These are phyloP conservation scores for Pichia sp. DNA, from an alignment of 1,139 yeast species.

Conservation along the genomic window DNA sequence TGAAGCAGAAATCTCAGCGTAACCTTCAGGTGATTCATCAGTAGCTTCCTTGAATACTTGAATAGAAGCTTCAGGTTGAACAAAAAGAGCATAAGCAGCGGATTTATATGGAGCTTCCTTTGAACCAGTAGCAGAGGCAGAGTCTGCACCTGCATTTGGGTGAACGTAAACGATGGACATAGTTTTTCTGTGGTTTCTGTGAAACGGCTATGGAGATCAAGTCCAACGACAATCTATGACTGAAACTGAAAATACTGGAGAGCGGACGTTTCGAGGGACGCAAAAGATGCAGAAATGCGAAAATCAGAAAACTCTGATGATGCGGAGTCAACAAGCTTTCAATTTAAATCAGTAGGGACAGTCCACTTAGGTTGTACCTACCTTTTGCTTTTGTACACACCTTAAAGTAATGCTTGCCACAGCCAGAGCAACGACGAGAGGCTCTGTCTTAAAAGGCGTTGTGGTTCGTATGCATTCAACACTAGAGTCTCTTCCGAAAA, in stretches of 20 bases:
- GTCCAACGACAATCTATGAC: neutral
- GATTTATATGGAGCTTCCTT: constrained; percentile 66
- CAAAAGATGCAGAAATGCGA: too few relatives aligned
- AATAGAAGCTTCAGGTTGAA: constrained; percentile 36
- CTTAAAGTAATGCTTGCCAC: neutral
- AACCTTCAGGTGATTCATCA: constrained; percentile 51
- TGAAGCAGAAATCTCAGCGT: constrained; percentile 77
- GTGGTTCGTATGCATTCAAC: constrained; percentile 17
- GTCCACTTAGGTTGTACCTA: too few relatives aligned
- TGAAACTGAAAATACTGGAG: neutral
- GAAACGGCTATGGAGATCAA: neutral
- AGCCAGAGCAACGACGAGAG: neutral
- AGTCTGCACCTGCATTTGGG: constrained; percentile 66
- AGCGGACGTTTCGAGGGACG: neutral
- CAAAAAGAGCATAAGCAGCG: constrained; percentile 74
- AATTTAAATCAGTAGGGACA: too few relatives aligned
- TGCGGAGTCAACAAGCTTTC: too few relatives aligned
- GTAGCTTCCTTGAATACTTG: constrained; percentile 53
- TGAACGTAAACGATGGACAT: constrained; percentile 43
- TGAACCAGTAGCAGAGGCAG: constrained; percentile 46
- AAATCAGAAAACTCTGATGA: too few relatives aligned
- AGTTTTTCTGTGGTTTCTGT: neutral
- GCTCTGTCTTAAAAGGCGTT: neutral
- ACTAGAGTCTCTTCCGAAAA: constrained; percentile 31
- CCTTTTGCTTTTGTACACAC: too few relatives aligned